Base-by-base conservation (phyloP, 2,329 filamentous ascomycete genomes). In the Aspergillus amoenus region DNA sequence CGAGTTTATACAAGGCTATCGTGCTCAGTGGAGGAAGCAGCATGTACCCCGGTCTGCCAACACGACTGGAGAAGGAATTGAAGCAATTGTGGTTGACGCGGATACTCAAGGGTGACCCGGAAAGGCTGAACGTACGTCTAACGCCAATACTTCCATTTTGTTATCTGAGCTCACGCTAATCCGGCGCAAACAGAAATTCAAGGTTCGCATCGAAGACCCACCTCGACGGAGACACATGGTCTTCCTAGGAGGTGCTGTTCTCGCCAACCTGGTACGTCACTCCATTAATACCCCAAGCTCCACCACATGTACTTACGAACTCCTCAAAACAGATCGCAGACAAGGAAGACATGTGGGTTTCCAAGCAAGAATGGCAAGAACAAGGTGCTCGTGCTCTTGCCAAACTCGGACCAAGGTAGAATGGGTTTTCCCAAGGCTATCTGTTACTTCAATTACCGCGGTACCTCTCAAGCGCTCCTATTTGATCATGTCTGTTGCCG, bases 261-360 rank as follows among this genome's bases (percentile, higher is more conserved):
- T 99, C 69, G 94, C 94, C 67, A 97, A 97, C 74, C 95, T 99
- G 76, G 82, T 85, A 77, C 73, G 81, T 74, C 24, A 32, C 45
- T 11, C 22, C 11, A 7, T 27, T 4, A 37, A n/a, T n/a, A 21
- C 7, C 40, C 13, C 18, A 17, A 15, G 7, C 15, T n/a, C 21
- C 9, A 12, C 17, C 11, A 18, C 40, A 42, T 42, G 27, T 12
- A 13, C 54, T 62, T 44, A 62, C 60, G 60, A 30, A 56, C 64
- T 55, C 39, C 8, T 12, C 11, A 11, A 17, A 48, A 53, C 50
- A 84, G 82, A 97, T 99, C 89, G 93, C 94, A 45, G 93, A 97
- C 79, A 97, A 97, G 80, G 91, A 97, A 76, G 90, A 88, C 74
- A 97, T 97, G 94, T 99, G 94, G 94, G 93, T 99, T 70, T 90